Evolutionary conservation across 495 filamentous ascomycete species (phyloP).

Genomic region (Melanomma pulvis-pyrius): DNA sequence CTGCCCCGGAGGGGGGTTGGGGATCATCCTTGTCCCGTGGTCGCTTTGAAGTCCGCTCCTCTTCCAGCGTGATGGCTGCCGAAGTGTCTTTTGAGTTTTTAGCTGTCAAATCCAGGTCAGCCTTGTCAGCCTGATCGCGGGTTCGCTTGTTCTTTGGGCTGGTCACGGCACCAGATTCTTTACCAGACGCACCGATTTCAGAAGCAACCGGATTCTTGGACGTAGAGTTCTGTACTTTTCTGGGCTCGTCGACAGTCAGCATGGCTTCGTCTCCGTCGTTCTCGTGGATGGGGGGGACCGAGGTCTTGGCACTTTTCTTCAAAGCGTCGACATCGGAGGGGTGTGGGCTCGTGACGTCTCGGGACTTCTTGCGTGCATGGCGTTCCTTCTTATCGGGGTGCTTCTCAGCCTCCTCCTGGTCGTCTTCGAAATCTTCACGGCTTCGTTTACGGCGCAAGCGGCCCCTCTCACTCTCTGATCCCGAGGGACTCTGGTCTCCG

Average conservation of each 20-base stretch:
- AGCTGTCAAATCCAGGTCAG: neutral
- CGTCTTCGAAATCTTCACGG: conserved; percentile 46
- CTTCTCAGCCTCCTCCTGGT: conserved; percentile 26
- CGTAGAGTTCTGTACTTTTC: neutral
- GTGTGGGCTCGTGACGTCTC: conserved; percentile 36
- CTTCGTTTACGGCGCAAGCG: conserved; percentile 59
- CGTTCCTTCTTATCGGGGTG: conserved; percentile 28
- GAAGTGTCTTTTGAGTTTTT: neutral
- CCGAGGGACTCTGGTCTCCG: conserved; percentile 23
- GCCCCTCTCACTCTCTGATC: conserved; percentile 42
- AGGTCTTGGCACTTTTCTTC: conserved; percentile 26
- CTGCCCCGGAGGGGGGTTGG: conserved; percentile 12
- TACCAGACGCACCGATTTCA: conserved; percentile 9
- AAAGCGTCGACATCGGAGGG: conserved; percentile 22
- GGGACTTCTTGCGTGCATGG: conserved; percentile 45
- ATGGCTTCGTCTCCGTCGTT: conserved; percentile 24
- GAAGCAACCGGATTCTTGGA: conserved; percentile 6
- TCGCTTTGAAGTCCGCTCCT: conserved; percentile 38
- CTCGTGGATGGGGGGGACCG: conserved; percentile 24
- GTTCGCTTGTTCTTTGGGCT: conserved; percentile 43
- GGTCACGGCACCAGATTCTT: conserved; percentile 14
- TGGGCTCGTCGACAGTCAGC: conserved; percentile 8
- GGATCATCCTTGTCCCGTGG: conserved; percentile 35
- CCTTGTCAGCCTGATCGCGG: conserved; percentile 29
- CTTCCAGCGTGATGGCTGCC: conserved; percentile 1